Conservation (phyloP, 345 rosid species). For the Camelina laxa region DNA sequence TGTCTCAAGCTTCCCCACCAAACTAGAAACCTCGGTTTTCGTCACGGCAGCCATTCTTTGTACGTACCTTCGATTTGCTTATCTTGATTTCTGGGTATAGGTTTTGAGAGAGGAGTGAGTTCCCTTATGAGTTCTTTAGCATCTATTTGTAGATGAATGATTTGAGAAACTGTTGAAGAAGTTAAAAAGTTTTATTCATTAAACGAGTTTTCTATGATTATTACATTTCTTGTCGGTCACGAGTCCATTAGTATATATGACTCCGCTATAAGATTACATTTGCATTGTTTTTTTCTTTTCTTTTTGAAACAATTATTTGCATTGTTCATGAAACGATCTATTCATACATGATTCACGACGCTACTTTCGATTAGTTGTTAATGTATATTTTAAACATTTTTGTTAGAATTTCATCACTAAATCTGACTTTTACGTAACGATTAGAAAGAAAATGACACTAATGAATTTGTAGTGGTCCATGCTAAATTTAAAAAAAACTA, state of each 20-base stretch:
- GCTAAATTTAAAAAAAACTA: too few relatives aligned
- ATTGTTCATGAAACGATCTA: not conserved
- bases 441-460: too few relatives aligned
- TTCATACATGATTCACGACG: not conserved
- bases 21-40: not conserved
- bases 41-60: not conserved
- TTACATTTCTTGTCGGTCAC: not conserved
- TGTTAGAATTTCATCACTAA: too few relatives aligned
- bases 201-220: not conserved
- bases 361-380: not conserved
- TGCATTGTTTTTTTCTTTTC: too few relatives aligned
- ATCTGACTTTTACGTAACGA: too few relatives aligned
- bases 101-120: constrained; percentile 10
- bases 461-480: too few relatives aligned
- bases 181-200: not conserved
- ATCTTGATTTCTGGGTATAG: not conserved
- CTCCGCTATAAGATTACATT: not conserved
- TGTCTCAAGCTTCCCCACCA: constrained; percentile 19
- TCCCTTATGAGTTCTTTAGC: not conserved
- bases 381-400: too few relatives aligned
- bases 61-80: not conserved
- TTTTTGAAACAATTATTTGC: not conserved
- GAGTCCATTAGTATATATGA: not conserved
- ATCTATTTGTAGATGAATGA: constrained; percentile 4
- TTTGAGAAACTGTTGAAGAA: not conserved